Evolutionary conservation across 1,284 basidiomycete species (phyloP).

Genomic region (Mrakiaceae sp.): DNA sequence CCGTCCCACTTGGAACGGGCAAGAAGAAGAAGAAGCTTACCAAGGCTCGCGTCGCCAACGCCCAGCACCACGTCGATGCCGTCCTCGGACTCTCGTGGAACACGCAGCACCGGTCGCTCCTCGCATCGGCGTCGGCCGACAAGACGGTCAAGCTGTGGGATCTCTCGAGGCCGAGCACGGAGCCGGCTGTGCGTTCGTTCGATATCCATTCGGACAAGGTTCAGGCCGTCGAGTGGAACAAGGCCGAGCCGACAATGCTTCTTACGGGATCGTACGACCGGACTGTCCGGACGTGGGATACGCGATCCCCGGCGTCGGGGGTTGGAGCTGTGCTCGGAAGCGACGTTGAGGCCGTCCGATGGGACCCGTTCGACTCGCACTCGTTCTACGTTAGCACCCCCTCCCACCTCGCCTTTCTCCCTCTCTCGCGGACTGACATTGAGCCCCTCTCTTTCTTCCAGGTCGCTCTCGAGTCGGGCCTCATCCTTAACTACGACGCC

Average conservation of each 20-base stretch:
- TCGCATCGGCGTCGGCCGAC: conserved; percentile 89
- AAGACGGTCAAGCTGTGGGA: conserved; percentile 97
- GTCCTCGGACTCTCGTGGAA: conserved; percentile 92
- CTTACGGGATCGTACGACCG: conserved; percentile 90
- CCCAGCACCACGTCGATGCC: conserved; percentile 81
- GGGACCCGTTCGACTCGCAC: conserved; percentile 89
- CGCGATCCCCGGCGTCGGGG: conserved; percentile 63
- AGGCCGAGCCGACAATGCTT: conserved; percentile 62
- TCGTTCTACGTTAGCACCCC: conserved; percentile 65
- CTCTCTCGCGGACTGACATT: neutral
- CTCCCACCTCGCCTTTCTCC: neutral
- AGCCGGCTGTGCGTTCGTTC: conserved; percentile 66
- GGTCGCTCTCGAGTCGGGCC: conserved; percentile 86
- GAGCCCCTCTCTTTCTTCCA: conserved; percentile 29
- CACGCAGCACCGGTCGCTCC: conserved; percentile 69
- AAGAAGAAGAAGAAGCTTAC: conserved; percentile 91
- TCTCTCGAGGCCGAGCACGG: conserved; percentile 55
- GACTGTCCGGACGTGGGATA: conserved; percentile 86
- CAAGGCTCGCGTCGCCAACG: conserved; percentile 55
- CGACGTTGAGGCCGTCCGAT: conserved; percentile 85
- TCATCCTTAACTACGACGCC: conserved; percentile 83
- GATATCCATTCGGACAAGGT: conserved; percentile 88
- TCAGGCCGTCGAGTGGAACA: conserved; percentile 95
- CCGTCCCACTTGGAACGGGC: conserved; percentile 64
- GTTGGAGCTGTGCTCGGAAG: conserved; percentile 68